phyloP scores from a whole-genome alignment of 1,284 basidiomycete species.

The Ustilago crameri region DNA sequence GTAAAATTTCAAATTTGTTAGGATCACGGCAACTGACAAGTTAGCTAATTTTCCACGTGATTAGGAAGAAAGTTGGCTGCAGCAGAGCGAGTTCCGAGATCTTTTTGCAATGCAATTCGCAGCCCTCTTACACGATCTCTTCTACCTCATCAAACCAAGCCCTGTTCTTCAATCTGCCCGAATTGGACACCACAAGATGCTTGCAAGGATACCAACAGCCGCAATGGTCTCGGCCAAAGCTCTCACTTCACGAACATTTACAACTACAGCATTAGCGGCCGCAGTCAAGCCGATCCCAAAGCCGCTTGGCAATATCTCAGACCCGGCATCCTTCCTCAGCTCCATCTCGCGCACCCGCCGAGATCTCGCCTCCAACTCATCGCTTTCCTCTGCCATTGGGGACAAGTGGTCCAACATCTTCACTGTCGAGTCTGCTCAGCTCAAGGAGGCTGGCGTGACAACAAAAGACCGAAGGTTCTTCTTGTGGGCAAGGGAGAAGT shows the following conservation, averaged over 20 bases:
- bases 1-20: no score
- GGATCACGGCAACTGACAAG: no score
- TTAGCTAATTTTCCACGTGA: slow-evolving; percentile 6
- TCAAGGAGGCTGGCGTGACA: slow-evolving; percentile 76
- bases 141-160: background rate
- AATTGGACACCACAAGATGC: slow-evolving; percentile 4
- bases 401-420: slow-evolving; percentile 78
- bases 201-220: slow-evolving; percentile 12
- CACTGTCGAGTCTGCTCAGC: slow-evolving; percentile 73
- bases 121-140: slow-evolving; percentile 3
- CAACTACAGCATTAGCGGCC: slow-evolving; percentile 16
- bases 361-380: slow-evolving; percentile 71
- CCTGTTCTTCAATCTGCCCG: background rate
- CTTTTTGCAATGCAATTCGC: slow-evolving; percentile 22
- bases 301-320: slow-evolving; percentile 14
- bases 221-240: slow-evolving; percentile 12
- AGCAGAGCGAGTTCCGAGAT: slow-evolving; percentile 28
- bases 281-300: slow-evolving; percentile 21
- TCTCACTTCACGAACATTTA: slow-evolving; percentile 15
- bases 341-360: slow-evolving; percentile 78
- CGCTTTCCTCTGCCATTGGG: slow-evolving; percentile 65
- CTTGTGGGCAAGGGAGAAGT: slow-evolving; percentile 84
- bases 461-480: slow-evolving; percentile 80
- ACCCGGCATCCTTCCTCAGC: slow-evolving; percentile 73
- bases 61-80: slow-evolving; percentile 7